Evolutionary conservation across 805 yeast genomes (phyloP).

Genomic region (Candida krabiensis): DNA sequence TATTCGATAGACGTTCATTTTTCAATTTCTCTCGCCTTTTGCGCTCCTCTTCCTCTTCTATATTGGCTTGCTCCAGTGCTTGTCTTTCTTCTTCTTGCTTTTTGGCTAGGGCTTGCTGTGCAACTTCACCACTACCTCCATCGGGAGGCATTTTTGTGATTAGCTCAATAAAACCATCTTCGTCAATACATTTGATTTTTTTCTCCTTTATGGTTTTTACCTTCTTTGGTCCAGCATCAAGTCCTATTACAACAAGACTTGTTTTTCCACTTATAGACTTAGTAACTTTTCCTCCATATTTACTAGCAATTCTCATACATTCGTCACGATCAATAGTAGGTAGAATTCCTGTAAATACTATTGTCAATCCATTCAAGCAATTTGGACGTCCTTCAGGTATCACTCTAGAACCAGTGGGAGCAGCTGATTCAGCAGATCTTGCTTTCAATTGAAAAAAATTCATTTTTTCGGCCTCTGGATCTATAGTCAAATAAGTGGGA

Average conservation of each 20-base stretch:
- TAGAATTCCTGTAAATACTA: constrained; percentile 89
- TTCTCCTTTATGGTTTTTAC: constrained; percentile 73
- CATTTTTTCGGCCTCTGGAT: constrained; percentile 51
- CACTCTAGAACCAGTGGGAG: constrained; percentile 39
- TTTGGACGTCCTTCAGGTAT: constrained; percentile 83
- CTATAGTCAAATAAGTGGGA: constrained; percentile 34
- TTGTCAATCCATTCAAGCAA: constrained; percentile 84
- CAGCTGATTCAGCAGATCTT: constrained; percentile 35
- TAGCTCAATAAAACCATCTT: constrained; percentile 79
- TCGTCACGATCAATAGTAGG: constrained; percentile 77
- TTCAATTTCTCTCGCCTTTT: constrained; percentile 26
- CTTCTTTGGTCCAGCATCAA: constrained; percentile 96
- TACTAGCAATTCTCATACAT: constrained; percentile 73
- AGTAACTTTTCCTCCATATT: constrained; percentile 90
- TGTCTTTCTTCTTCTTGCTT: constrained; percentile 64
- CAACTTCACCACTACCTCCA: constrained; percentile 85
- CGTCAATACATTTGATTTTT: constrained; percentile 78
- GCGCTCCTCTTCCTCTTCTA: constrained; percentile 41
- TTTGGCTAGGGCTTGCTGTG: constrained; percentile 69
- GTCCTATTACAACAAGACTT: constrained; percentile 85
- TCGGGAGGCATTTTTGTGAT: constrained; percentile 81
- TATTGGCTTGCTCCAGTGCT: constrained; percentile 51
- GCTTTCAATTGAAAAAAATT: constrained; percentile 57
- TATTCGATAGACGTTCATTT: constrained; percentile 18
- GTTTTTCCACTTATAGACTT: constrained; percentile 85